Conservation (phyloP, 192 early-diverging fungal genomes). For the Funneliformis mosseae region DNA sequence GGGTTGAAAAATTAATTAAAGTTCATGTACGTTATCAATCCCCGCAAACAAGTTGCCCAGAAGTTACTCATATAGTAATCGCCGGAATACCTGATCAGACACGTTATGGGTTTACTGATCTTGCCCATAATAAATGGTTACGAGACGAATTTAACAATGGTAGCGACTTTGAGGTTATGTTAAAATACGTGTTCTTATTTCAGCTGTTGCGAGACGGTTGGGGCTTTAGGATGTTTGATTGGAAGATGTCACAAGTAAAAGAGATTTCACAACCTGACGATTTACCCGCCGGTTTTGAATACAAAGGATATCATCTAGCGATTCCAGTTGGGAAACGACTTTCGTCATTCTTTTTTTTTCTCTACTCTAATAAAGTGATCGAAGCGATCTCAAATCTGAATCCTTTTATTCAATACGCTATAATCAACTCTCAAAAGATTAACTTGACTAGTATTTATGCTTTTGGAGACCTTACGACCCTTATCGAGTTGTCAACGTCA, state of each 20-base stretch:
- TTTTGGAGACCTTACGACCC: too few relatives aligned
- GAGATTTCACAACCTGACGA: background rate
- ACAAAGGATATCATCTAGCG: background rate
- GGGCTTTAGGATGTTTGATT: background rate
- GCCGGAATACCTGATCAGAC: background rate
- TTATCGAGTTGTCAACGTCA: too few relatives aligned
- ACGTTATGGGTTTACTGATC: background rate
- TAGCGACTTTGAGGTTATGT: slow-evolving; percentile 37
- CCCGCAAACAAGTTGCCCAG: background rate
- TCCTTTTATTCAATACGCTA: slow-evolving; percentile 10
- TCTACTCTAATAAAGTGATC: background rate
- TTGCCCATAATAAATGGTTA: background rate
- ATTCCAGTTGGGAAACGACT: slow-evolving; percentile 3
- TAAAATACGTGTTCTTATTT: slow-evolving; percentile 26
- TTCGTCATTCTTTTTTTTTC: background rate
- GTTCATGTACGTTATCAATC: background rate
- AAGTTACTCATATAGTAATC: background rate
- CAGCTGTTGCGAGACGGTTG: background rate
- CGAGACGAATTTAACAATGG: slow-evolving; percentile 11
- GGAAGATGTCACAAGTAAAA: background rate
- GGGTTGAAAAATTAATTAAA: slow-evolving; percentile 1
- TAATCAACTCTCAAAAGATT: background rate
- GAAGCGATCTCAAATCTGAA: background rate
- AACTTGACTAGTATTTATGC: too few relatives aligned
- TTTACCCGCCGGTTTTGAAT: background rate